phyloP scores from a whole-genome alignment of 2,329 filamentous ascomycete species.

The Venturia aucupariae region DNA sequence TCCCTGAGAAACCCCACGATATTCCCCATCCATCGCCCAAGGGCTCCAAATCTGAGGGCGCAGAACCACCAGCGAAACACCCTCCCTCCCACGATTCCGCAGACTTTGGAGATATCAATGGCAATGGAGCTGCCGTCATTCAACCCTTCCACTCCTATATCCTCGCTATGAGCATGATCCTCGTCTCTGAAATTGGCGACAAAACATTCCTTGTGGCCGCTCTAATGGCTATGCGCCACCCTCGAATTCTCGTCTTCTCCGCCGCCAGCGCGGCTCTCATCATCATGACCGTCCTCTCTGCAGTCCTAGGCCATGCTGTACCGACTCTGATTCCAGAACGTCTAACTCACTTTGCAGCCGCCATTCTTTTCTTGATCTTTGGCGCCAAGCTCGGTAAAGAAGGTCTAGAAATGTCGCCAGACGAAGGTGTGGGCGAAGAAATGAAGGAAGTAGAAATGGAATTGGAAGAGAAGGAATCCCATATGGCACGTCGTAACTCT shows the following conservation, averaged over 20 bases:
- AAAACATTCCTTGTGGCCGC: conserved; percentile 97
- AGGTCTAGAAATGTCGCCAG: conserved; percentile 76
- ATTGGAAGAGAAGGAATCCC: conserved; percentile 83
- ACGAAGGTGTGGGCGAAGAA: conserved; percentile 89
- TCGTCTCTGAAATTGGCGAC: conserved; percentile 94
- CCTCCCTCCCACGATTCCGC: conserved; percentile 20
- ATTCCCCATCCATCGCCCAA: conserved; percentile 59
- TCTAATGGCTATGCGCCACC: conserved; percentile 98
- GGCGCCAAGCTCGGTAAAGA: conserved; percentile 76
- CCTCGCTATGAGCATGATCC: conserved; percentile 92
- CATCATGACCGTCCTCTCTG: conserved; percentile 91
- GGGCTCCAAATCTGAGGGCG: conserved; percentile 45
- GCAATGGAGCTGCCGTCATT: conserved; percentile 50
- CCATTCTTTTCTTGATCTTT: conserved; percentile 80
- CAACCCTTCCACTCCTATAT: conserved; percentile 80
- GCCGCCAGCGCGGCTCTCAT: conserved; percentile 88
- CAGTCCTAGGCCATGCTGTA: conserved; percentile 83
- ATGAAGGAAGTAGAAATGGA: conserved; percentile 97
- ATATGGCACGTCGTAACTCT: conserved; percentile 50
- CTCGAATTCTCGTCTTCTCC: conserved; percentile 84
- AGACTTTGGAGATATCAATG: conserved; percentile 35
- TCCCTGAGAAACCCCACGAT: conserved; percentile 70
- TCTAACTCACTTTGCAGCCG: conserved; percentile 81
- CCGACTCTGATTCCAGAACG: conserved; percentile 82
- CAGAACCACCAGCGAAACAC: conserved; percentile 5